Base-by-base conservation (phyloP, 257 asterid species). In the Solanum chaucha region DNA sequence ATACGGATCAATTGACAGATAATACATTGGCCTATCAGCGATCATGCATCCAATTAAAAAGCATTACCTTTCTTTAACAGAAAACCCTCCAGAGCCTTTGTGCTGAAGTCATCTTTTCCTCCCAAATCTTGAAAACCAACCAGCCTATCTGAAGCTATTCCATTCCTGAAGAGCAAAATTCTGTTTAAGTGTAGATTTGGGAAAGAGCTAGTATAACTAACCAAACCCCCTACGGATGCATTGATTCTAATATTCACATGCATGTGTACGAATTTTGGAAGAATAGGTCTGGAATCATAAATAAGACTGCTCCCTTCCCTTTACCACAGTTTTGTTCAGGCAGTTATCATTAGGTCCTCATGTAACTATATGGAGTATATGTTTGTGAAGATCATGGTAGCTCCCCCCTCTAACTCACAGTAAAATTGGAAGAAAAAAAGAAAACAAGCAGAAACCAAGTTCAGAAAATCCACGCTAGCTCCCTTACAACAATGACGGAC, bases 101-200 rank as follows among this genome's bases (percentile, higher is more conserved):
- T 94, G 75, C 93, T 59, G 90, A 97, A 97, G 90, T 96, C 99
- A 85, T 96, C 99, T 90, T 93, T 97, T 30, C 94, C 99, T 85
- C 98, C 99, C 92, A 96, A 86, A 74, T 93, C 98, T 86, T 96
- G 93, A 88, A 96, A 97, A 28, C 99, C 99, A 12, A 97, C 96
- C 78, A 96, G 87, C 87, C 99, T 92, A 65, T 95, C 99, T 10
- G 86, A 48, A 68, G 99, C 98, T 19, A 96, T 91, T 88, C 99
- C 99, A 74, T 93, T 93, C 91, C 99, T 96, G 93, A 11, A 89
- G 72, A 51, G 20, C 88, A 84, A 70, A 13, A 8, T n/a, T 83
- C 46, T 1, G 9, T 78, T 17, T 17, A 46, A 17, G 84, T 15
- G 11, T 80, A 80, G 85, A 20, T 40, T n/a, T 75, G 22, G n/a